Percentiles rank a stretch among this genome's conserved stretches.
Evolutionary conservation across 495 filamentous ascomycete species (phyloP).

Genomic region (Penicillium taxi): DNA sequence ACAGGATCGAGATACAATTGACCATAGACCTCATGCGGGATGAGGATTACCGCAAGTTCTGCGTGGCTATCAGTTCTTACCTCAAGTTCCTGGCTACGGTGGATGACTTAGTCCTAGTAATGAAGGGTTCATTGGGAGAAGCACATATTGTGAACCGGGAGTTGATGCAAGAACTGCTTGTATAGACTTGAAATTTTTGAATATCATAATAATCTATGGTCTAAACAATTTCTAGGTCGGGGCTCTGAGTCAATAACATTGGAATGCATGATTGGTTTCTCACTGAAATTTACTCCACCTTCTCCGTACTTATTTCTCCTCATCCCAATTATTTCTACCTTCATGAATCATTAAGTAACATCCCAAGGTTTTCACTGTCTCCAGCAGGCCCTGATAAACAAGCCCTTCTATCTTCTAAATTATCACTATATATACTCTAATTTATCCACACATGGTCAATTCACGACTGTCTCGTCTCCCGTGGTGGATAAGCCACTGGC

Average conservation of each 20-base stretch:
- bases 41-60: slow-evolving; percentile 33
- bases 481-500: slow-evolving; percentile 29
- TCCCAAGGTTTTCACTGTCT: no score
- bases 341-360: no score
- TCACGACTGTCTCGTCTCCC: slow-evolving; percentile 27
- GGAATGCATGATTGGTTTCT: no score
- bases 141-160: slow-evolving; percentile 31
- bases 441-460: not conserved
- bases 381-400: no score
- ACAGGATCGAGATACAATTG: slow-evolving; percentile 17
- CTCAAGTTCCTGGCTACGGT: slow-evolving; percentile 28
- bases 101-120: slow-evolving; percentile 36
- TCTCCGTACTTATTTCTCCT: slow-evolving; percentile 3
- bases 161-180: slow-evolving; percentile 10
- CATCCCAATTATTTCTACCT: slow-evolving; percentile 1
- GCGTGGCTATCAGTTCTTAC: slow-evolving; percentile 33
- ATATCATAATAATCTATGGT: no score
- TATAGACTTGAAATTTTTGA: no score
- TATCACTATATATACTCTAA: no score
- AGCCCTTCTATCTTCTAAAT: no score
- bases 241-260: no score
- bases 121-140: slow-evolving; percentile 37
- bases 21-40: slow-evolving; percentile 26
- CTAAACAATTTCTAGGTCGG: no score
- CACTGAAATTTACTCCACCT: no score